A percentile compares a stretch with the other conserved stretches of the same genome.
Evolutionary conservation across 441 rosid genomes (phyloP).

Genomic region (Omphalea diandra): DNA sequence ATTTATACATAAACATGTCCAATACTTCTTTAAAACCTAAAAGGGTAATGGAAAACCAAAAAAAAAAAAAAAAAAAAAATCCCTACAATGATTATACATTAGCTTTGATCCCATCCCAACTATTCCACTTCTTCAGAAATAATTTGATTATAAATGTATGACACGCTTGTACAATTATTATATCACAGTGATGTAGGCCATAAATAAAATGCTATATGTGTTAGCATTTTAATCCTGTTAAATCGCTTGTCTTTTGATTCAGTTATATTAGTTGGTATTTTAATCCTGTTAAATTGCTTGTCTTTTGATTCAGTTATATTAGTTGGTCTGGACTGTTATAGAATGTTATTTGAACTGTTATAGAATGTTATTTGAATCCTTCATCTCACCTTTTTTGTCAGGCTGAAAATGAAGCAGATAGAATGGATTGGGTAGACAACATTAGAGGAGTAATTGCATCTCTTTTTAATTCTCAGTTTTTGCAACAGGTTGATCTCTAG

Average conservation of each 20-base stretch:
- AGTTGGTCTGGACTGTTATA: neutral
- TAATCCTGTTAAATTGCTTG: neutral
- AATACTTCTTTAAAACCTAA: neutral
- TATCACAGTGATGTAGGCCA: neutral
- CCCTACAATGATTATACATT: neutral
- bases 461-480: conserved; percentile 67
- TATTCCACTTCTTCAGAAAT: neutral
- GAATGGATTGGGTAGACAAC: conserved; percentile 88
- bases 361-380: neutral
- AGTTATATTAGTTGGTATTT: neutral
- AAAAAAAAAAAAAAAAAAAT: neutral
- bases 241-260: neutral
- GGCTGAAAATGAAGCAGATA: conserved; percentile 94
- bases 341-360: neutral
- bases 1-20: neutral
- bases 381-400: conserved; percentile 28
- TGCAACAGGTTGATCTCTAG: conserved; percentile 59
- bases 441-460: conserved; percentile 73
- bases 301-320: neutral
- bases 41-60: neutral
- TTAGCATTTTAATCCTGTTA: neutral
- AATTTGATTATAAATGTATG: neutral
- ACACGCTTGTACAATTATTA: neutral
- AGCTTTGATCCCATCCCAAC: neutral
- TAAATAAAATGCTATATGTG: neutral